Evolutionary conservation across 1,284 basidiomycete genomes (phyloP).

Genomic region (Fistulina hepatica): DNA sequence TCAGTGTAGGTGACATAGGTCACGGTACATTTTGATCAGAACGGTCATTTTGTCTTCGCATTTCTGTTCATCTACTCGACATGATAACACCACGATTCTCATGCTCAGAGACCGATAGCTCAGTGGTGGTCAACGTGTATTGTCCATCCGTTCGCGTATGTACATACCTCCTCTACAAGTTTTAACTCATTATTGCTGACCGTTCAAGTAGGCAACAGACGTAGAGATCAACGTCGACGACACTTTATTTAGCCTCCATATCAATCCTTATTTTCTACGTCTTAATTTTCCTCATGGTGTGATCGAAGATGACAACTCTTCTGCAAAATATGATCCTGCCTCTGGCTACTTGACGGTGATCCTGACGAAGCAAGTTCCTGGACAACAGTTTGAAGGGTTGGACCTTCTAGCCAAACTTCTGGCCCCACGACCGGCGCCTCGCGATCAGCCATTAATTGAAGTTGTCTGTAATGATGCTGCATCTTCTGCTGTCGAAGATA

Average conservation of each 20-base stretch:
- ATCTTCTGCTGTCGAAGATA: too few relatives aligned
- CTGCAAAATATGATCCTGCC: constrained; percentile 61
- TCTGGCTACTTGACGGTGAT: constrained; percentile 62
- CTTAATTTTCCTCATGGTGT: constrained; percentile 55
- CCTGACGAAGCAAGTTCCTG: constrained; percentile 52
- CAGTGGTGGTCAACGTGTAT: constrained; percentile 53
- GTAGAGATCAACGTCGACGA: constrained; percentile 68
- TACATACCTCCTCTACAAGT: constrained; percentile 11
- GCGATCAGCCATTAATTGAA: constrained; percentile 45
- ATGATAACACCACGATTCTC: constrained; percentile 79
- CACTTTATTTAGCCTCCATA: constrained; percentile 58
- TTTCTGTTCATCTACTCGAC: constrained; percentile 1
- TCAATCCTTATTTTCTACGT: constrained; percentile 73
- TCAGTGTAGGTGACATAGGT: too few relatives aligned
- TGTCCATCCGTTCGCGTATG: constrained; percentile 71
- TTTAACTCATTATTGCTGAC: constrained; percentile 11
- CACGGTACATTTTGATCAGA: too few relatives aligned
- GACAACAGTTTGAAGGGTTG: constrained; percentile 61
- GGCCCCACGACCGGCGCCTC: constrained; percentile 43
- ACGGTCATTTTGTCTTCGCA: too few relatives aligned
- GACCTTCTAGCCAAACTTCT: constrained; percentile 67
- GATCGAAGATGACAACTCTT: constrained; percentile 60
- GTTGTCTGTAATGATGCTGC: constrained; percentile 50
- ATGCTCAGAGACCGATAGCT: constrained; percentile 54
- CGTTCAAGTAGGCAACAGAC: constrained; percentile 59